These are phyloP conservation scores for Punica granatum DNA, from an alignment of 345 rosid species.

Conservation along the genomic window DNA sequence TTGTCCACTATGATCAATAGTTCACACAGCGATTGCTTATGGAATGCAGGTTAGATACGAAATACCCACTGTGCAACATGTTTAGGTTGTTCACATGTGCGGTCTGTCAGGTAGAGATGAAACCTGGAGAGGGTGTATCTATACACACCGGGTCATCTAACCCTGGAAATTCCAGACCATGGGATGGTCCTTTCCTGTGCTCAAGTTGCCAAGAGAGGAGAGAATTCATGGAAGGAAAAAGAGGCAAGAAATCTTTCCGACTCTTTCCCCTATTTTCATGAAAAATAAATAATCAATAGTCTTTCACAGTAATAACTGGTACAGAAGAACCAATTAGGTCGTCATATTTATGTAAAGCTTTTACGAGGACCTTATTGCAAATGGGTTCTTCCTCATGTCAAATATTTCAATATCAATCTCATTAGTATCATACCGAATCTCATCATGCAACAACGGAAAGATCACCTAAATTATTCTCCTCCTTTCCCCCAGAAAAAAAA, in stretches of 20 bases:
- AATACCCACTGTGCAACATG: constrained; percentile 95
- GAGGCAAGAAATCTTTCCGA: constrained; percentile 49
- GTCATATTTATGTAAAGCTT: neutral
- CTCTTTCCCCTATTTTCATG: neutral
- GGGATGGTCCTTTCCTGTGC: constrained; percentile 99
- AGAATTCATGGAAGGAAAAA: constrained; percentile 98
- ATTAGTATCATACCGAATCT: no score
- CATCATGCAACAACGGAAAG: no score
- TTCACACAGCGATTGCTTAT: neutral
- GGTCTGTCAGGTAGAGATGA: constrained; percentile 97
- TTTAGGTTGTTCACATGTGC: constrained; percentile 93
- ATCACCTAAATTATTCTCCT: neutral
- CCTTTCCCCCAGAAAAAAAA: neutral
- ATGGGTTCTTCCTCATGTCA: neutral
- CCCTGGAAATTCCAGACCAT: constrained; percentile 66
- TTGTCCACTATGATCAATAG: neutral
- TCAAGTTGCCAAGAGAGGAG: constrained; percentile 91
- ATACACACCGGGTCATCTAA: constrained; percentile 69
- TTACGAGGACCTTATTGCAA: neutral
- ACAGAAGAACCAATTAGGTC: neutral
- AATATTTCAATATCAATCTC: no score
- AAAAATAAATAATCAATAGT: neutral
- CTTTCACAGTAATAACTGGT: neutral
- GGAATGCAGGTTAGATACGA: constrained; percentile 79
- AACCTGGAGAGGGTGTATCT: constrained; percentile 94